Conservation (phyloP, 345 rosid genomes). For the Capsella bursapastoris region DNA sequence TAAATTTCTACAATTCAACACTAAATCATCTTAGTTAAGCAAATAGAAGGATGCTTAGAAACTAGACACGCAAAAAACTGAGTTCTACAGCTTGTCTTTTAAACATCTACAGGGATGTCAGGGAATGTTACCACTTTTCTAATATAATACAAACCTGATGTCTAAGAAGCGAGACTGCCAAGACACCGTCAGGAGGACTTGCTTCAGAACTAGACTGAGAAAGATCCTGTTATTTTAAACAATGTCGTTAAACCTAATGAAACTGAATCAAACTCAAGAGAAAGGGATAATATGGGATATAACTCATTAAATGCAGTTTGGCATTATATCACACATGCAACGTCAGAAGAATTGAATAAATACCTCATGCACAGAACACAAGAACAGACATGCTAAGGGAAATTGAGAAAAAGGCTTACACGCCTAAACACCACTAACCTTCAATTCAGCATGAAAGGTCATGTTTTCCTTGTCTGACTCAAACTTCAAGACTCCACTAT, state of each 20-base stretch:
- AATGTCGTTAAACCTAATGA: conserved; percentile 26
- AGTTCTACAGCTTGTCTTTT: background rate
- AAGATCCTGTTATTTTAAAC: conserved; percentile 60
- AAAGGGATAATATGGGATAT: background rate
- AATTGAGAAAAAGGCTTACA: background rate
- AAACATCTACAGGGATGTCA: background rate
- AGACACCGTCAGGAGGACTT: conserved; percentile 70
- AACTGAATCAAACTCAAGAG: background rate
- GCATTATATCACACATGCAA: conserved; percentile 15
- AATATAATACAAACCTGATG: conserved; percentile 65
- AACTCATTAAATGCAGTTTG: conserved; percentile 12
- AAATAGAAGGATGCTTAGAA: background rate
- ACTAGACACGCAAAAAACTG: background rate
- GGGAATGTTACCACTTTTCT: background rate
- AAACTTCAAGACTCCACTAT: conserved; percentile 47
- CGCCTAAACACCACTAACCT: conserved; percentile 52
- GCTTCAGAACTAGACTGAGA: conserved; percentile 77
- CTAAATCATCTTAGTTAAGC: conserved; percentile 13
- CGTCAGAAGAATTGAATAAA: conserved; percentile 4
- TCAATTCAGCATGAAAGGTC: conserved; percentile 65
- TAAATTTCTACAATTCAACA: conserved; percentile 2
- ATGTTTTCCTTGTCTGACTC: conserved; percentile 53
- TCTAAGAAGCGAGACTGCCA: conserved; percentile 77
- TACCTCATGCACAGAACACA: conserved; percentile 4
- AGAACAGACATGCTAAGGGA: conserved; percentile 5